Percentiles rank a stretch among this genome's conserved stretches.
phyloP scores from a whole-genome alignment of 371 early-diverging fungal genomes.

The Syncephalis fuscata region DNA sequence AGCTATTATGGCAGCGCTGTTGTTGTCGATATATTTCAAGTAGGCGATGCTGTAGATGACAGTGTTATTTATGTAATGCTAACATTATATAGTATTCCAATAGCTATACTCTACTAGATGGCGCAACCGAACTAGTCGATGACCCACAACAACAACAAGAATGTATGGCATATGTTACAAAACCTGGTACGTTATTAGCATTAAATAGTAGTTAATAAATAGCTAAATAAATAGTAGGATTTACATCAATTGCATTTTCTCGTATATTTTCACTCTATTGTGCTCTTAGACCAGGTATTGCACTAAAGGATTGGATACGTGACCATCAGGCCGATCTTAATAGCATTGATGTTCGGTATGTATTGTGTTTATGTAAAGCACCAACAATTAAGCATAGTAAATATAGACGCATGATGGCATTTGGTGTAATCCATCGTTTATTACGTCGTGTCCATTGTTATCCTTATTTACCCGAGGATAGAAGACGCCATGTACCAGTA shows the following conservation, averaged over 20 bases:
- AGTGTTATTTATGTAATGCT: no score
- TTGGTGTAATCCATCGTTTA: slow-evolving; percentile 59
- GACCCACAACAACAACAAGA: slow-evolving; percentile 39
- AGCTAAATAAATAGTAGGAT: slow-evolving; percentile 9
- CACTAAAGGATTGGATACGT: slow-evolving; percentile 59
- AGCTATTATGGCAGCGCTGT: slow-evolving; percentile 72
- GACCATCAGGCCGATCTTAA: slow-evolving; percentile 37
- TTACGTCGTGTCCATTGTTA: slow-evolving; percentile 65
- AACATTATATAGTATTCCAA: slow-evolving; percentile 40
- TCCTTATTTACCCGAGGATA: slow-evolving; percentile 30
- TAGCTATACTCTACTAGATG: slow-evolving; percentile 50
- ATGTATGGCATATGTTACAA: slow-evolving; percentile 42
- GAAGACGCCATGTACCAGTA: slow-evolving; percentile 3
- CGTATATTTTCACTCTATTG: slow-evolving; percentile 56
- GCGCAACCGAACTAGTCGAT: slow-evolving; percentile 38
- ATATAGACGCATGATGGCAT: slow-evolving; percentile 66
- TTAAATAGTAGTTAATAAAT: slow-evolving; percentile 1
- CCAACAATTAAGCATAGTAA: neutral
- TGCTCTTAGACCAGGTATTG: slow-evolving; percentile 47
- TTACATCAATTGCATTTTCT: slow-evolving; percentile 31
- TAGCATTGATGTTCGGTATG: slow-evolving; percentile 64
- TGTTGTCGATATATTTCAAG: slow-evolving; percentile 74
- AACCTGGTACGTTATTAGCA: slow-evolving; percentile 21
- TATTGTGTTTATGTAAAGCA: no score
- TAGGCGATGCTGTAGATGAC: slow-evolving; percentile 1